A percentile compares a stretch with the other conserved stretches of the same genome.
These are phyloP conservation scores for Komagataella pseudopastoris DNA, from an alignment of 805 yeast genomes.

Conservation along the genomic window DNA sequence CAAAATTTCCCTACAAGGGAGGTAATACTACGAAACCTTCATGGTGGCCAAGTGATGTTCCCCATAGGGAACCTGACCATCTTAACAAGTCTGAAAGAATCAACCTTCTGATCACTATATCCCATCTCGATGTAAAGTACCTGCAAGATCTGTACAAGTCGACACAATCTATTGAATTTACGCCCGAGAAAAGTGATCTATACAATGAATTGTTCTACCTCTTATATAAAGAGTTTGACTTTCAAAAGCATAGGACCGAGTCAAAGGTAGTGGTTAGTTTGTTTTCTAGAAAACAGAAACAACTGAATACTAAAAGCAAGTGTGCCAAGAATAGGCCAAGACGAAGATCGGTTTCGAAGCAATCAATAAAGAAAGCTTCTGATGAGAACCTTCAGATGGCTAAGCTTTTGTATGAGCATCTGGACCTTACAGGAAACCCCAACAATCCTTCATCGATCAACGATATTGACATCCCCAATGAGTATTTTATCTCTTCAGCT, in stretches of 20 bases:
- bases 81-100: constrained; percentile 45
- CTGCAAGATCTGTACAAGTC: not conserved
- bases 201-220: not conserved
- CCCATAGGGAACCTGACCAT: constrained; percentile 68
- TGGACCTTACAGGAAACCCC: not conserved
- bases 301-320: not conserved
- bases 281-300: not conserved
- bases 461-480: not conserved
- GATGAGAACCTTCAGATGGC: not conserved
- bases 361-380: not conserved
- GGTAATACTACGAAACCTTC: constrained; percentile 36
- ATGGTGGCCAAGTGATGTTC: constrained; percentile 58
- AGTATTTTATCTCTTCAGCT: not conserved
- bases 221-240: not conserved
- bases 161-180: not conserved
- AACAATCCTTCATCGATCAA: not conserved
- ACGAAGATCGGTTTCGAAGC: not conserved
- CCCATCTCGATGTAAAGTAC: not conserved
- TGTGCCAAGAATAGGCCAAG: not conserved
- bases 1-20: constrained; percentile 44
- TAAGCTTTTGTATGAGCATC: not conserved
- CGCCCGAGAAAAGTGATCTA: not conserved
- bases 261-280: not conserved
- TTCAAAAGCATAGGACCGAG: not conserved
- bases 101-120: constrained; percentile 27